A percentile compares a stretch with the other conserved stretches of the same genome.
Conservation (phyloP, 2,329 filamentous ascomycete genomes). For the Ceratocystis harringtonii region DNA sequence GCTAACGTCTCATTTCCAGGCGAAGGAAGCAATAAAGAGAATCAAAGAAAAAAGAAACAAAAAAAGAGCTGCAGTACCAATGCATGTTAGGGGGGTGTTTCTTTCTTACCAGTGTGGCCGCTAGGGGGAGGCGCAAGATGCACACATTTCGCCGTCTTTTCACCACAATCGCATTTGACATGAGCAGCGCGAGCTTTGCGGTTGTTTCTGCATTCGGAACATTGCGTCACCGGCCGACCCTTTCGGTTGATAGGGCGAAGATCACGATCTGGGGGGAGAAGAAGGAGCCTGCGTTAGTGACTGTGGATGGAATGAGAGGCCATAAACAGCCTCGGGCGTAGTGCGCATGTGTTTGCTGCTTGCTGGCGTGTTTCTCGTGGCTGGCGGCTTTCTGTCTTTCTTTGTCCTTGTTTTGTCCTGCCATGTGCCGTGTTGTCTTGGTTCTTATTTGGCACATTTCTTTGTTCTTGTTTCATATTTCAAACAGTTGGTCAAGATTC, state of each 20-base stretch:
- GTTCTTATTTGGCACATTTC: not conserved
- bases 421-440: not conserved
- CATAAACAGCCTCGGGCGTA: not conserved
- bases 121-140: constrained; percentile 43
- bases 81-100: not conserved
- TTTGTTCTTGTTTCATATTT: not conserved
- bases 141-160: constrained; percentile 63
- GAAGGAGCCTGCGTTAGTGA: not conserved
- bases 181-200: constrained; percentile 93
- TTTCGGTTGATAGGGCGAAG: constrained; percentile 34
- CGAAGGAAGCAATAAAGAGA: too few species aligned
- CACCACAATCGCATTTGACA: constrained; percentile 91
- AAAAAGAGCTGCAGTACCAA: not conserved
- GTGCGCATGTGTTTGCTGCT: not conserved
- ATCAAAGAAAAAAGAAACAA: too few species aligned
- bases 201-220: constrained; percentile 86
- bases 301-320: not conserved
- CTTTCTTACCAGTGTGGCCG: constrained; percentile 42
- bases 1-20: not conserved
- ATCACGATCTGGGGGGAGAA: constrained; percentile 11
- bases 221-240: constrained; percentile 93
- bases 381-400: not conserved
- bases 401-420: not conserved
- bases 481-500: not conserved
- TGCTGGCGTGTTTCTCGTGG: not conserved